Base-by-base conservation (phyloP, 1,284 basidiomycete species). In the Puccinia triticina region DNA sequence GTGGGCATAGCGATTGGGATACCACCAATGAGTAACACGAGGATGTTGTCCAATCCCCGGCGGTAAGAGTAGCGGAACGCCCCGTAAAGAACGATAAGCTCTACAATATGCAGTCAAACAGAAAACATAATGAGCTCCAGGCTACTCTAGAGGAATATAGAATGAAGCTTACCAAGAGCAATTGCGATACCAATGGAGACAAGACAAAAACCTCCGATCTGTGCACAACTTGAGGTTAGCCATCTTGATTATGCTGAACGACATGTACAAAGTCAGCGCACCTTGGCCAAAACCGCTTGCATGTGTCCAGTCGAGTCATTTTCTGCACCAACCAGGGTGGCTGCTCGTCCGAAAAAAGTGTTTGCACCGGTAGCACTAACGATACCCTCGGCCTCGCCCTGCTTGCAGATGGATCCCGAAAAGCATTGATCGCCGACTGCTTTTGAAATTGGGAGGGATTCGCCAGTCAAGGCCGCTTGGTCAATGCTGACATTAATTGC, bases 1-100 rank as follows among this genome's bases (percentile, higher is more conserved):
- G 94, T 96, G 85, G 95, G 95, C 95, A 98, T 96, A 87, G 79
- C 95, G 89, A 97, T 97, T 87, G 95, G 96, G 87, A 98, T 97
- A 91, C 95, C 95, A 91, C 95, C 94, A 89, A 98, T 97, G 91
- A 98, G 90, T 88, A 97, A 93, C 85, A 97, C 94, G 73, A 98
- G 91, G 89, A 97, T 95, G 90, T 95, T 93, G 90, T 98, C 92
- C 85, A 98, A 92, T 90, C 95, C 95, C 84, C 92, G 92, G 86
- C 95, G 94, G 90, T 98, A 98, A 73, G 86, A 88, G 90, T 93
- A 96, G 83, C 90, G 90, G 92, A 93, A 96, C 69, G 91, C 92
- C 79, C 93, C 92, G 88, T 96, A 96, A 83, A 96, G 90, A 84
- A 93, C 91, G 87, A 95, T 89, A 84, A 96, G 95, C 88, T 96